phyloP scores from a whole-genome alignment of 345 rosid genomes.

The Tarenaya hassleriana region DNA sequence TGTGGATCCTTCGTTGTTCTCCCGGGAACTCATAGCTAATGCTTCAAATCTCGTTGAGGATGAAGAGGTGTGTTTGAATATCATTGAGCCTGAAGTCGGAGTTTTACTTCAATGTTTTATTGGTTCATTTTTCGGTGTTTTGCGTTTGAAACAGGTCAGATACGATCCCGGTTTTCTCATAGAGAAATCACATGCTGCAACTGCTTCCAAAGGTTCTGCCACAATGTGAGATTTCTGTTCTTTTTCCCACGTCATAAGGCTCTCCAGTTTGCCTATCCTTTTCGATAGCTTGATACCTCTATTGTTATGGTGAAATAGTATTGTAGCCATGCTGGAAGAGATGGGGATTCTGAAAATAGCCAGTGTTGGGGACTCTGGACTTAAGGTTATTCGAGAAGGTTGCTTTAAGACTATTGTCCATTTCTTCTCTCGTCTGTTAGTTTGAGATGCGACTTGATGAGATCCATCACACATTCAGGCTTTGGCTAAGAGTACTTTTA shows the following conservation, averaged over 20 bases:
- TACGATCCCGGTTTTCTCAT: constrained; percentile 73
- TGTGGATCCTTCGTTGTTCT: constrained; percentile 83
- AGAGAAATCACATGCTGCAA: constrained; percentile 74
- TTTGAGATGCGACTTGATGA: neutral
- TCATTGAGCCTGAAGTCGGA: neutral
- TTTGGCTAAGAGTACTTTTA: neutral
- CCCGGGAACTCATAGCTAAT: constrained; percentile 65
- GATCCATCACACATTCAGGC: constrained; percentile 12
- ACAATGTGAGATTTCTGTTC: constrained; percentile 40
- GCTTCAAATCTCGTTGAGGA: constrained; percentile 50
- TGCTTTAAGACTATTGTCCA: neutral
- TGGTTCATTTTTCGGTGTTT: neutral
- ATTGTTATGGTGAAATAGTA: constrained; percentile 39
- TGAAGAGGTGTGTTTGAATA: constrained; percentile 41
- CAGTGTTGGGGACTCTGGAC: constrained; percentile 84
- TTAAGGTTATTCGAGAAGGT: constrained; percentile 69
- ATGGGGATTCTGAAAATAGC: constrained; percentile 62
- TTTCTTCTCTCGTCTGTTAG: neutral
- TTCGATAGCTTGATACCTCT: constrained; percentile 17
- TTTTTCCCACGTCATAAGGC: neutral
- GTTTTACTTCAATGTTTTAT: neutral
- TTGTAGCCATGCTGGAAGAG: constrained; percentile 72
- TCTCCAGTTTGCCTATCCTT: constrained; percentile 1
- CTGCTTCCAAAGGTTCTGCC: constrained; percentile 71
- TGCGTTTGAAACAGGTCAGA: constrained; percentile 42